Evolutionary conservation across 306 rosid genomes (phyloP).

Genomic region (Ormosia semicastrata): DNA sequence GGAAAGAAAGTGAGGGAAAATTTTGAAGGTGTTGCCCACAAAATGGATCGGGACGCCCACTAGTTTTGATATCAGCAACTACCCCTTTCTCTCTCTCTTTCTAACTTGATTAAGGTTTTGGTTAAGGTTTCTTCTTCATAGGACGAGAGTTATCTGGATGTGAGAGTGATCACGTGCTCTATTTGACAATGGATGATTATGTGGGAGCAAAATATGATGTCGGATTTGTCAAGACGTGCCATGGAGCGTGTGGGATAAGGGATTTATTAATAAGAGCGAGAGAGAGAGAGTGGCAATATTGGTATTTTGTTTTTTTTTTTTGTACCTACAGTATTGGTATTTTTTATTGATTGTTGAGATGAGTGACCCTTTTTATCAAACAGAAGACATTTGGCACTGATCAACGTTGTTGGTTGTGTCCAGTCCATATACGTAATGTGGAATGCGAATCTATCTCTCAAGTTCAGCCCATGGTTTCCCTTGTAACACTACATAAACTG

Average conservation of each 20-base stretch:
- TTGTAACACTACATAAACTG: too few relatives aligned
- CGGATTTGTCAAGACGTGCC: neutral
- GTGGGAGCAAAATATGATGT: neutral
- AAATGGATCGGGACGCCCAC: constrained; percentile 50
- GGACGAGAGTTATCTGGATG: neutral
- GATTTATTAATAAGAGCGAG: neutral
- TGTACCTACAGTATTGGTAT: too few relatives aligned
- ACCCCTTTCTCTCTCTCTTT: neutral
- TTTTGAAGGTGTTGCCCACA: constrained; percentile 30
- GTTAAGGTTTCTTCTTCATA: neutral
- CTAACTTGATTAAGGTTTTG: neutral
- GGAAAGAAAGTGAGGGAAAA: constrained; percentile 35
- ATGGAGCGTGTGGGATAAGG: neutral
- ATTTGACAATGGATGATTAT: neutral
- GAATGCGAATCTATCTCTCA: too few relatives aligned
- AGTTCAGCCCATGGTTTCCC: too few relatives aligned
- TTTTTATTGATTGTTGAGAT: neutral
- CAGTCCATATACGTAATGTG: too few relatives aligned
- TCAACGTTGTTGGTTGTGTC: neutral
- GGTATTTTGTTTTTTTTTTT: too few relatives aligned
- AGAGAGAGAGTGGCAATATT: neutral
- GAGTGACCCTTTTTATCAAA: constrained; percentile 30
- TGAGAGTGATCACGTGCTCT: neutral
- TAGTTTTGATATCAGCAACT: constrained; percentile 44
- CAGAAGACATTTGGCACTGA: neutral